Percentiles rank a stretch among this genome's conserved stretches.
Evolutionary conservation across 2,329 filamentous ascomycete species (phyloP).

Genomic region (Trichoderma arundinaceum): DNA sequence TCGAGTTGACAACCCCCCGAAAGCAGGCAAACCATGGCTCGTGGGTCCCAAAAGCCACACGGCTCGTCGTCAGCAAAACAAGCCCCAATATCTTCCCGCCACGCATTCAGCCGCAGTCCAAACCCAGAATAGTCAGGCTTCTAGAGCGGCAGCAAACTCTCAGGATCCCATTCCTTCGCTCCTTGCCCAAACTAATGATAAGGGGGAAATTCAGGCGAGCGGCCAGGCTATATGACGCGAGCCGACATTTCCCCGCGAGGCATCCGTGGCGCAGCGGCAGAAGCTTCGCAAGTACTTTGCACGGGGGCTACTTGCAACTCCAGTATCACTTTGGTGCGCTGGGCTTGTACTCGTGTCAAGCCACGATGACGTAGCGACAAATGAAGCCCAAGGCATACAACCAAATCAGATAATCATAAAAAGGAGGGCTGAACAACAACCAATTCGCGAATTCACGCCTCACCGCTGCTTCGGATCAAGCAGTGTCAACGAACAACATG

Average conservation of each 20-base stretch:
- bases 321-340: too few relatives aligned
- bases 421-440: not conserved
- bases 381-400: too few relatives aligned
- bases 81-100: not conserved
- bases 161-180: not conserved
- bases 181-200: not conserved
- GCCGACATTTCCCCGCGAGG: constrained; percentile 6
- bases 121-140: not conserved
- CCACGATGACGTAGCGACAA: too few relatives aligned
- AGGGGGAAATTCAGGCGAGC: not conserved
- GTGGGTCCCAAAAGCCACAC: not conserved
- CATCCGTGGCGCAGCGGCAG: constrained; percentile 18
- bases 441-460: not conserved
- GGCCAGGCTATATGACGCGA: not conserved
- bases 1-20: too few relatives aligned
- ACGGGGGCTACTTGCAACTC: too few relatives aligned
- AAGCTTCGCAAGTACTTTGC: constrained; percentile 1
- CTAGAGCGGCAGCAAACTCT: not conserved
- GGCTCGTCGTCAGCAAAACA: constrained; percentile 15
- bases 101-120: not conserved
- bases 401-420: not conserved
- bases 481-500: not conserved
- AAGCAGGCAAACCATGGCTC: not conserved
- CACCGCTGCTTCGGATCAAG: not conserved
- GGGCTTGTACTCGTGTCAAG: too few relatives aligned